A percentile compares a stretch with the other conserved stretches of the same genome.
Conservation (phyloP, 1,139 yeast genomes). For the Yamadazyma sp. region DNA sequence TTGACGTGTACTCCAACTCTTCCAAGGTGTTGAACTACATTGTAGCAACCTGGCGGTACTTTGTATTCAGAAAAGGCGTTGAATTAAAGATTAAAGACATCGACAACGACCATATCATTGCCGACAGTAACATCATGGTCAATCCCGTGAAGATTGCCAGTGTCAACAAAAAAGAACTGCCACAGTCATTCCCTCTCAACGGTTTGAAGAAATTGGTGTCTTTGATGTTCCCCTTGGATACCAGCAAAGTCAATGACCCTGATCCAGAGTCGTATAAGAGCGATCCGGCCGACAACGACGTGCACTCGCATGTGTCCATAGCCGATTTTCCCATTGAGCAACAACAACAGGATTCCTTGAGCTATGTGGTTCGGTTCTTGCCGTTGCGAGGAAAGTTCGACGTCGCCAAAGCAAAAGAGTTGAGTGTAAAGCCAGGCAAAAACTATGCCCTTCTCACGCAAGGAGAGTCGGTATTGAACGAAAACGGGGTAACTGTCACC, state of each 20-base stretch:
- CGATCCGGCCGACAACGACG: constrained; percentile 40
- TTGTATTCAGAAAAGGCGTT: constrained; percentile 82
- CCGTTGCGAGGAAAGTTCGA: constrained; percentile 80
- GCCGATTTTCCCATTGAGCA: constrained; percentile 10
- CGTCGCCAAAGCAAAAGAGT: constrained; percentile 58
- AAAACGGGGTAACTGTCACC: constrained; percentile 55
- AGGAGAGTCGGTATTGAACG: constrained; percentile 59
- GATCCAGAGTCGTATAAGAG: constrained; percentile 41
- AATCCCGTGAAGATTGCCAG: constrained; percentile 45
- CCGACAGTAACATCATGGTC: constrained; percentile 55
- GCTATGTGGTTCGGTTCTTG: constrained; percentile 63
- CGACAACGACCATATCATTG: constrained; percentile 33
- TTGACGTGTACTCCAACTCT: constrained; percentile 38
- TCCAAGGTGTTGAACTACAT: constrained; percentile 49
- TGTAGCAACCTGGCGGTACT: constrained; percentile 81
- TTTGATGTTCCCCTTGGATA: constrained; percentile 53
- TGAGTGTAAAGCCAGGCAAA: constrained; percentile 72
- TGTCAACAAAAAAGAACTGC: neutral
- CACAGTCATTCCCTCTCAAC: constrained; percentile 3
- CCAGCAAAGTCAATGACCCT: constrained; percentile 32
- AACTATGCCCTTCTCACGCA: constrained; percentile 57
- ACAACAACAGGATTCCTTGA: constrained; percentile 34
- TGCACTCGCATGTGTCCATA: constrained; percentile 40
- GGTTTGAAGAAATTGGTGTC: constrained; percentile 36
- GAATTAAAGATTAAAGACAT: constrained; percentile 48